These are phyloP conservation scores for Beauveria varroae DNA, from an alignment of 2,329 filamentous ascomycete species.

Conservation along the genomic window DNA sequence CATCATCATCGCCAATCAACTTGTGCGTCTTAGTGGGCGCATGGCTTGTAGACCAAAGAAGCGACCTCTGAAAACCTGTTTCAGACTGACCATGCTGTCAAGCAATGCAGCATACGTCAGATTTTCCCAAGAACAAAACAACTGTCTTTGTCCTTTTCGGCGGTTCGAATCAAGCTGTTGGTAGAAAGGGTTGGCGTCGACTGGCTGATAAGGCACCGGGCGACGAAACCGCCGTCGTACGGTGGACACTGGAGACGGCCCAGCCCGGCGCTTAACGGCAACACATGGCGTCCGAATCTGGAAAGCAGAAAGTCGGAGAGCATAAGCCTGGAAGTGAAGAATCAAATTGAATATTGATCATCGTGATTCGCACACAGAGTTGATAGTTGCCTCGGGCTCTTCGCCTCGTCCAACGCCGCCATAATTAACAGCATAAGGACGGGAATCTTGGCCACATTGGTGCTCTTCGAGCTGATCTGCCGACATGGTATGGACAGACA, in stretches of 20 bases:
- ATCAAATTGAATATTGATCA: neutral
- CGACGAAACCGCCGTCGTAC: neutral
- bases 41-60: neutral
- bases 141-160: neutral
- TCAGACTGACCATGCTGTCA: neutral
- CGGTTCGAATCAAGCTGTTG: neutral
- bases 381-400: neutral
- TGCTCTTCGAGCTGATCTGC: neutral
- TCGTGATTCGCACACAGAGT: neutral
- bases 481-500: neutral
- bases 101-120: neutral
- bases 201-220: neutral
- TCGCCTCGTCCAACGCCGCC: neutral
- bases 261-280: neutral
- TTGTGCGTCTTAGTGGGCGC: neutral
- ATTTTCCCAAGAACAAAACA: neutral
- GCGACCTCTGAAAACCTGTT: neutral
- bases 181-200: neutral
- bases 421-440: neutral
- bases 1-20: slow-evolving; percentile 8
- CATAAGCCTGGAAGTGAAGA: too few relatives aligned
- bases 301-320: neutral
- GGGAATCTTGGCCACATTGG: neutral
- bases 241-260: neutral
- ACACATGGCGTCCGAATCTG: too few relatives aligned